Evolutionary conservation across 2,329 filamentous ascomycete species (phyloP), one percentile per base, ranked within the genome.

Genomic region (Eutypella sp.): DNA sequence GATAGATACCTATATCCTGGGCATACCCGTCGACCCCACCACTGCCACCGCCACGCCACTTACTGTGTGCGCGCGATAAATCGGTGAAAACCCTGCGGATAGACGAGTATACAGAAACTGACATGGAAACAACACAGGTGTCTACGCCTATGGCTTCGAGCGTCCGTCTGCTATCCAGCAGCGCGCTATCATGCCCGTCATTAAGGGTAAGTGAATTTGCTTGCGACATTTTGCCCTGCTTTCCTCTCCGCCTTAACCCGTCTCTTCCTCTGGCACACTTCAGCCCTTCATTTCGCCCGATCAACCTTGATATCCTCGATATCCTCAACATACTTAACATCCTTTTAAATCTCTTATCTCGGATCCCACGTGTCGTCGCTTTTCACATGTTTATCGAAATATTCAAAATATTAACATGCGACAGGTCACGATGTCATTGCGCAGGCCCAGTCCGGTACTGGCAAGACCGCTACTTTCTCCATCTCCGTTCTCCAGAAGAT

Each of bases 61-160:
- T n/a, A n/a, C n/a, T n/a, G n/a, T n/a, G n/a, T n/a, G n/a, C n/a
- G n/a, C n/a, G n/a, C n/a, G n/a, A n/a, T n/a, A n/a, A n/a, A n/a
- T n/a, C n/a, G n/a, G n/a, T n/a, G n/a, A n/a, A n/a, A n/a, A n/a
- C n/a, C n/a, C n/a, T n/a, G n/a, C n/a, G n/a, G n/a, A n/a, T n/a
- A n/a, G n/a, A n/a, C 7, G 36, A 15, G 19, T 15, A 20, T 10
- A 22, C 20, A 13, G 18, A 16, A n/a, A 39, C 36, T 39, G 11
- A 39, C 36, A n/a, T 39, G 36, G 13, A 18, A 15, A 41, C 41
- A 15, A 41, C 41, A 44, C 64, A 86, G 84, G 88, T 79, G 89
- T 99, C 72, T 99, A 97, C 74, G 93, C 93, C 71, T 99, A 99
- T 73, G 93, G 93, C 87, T 99, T 99, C 79, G 93, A 99, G 84